Evolutionary conservation across 176 grass and related monocot genomes (phyloP).

Genomic region (Miscanthus lutarioriparius): DNA sequence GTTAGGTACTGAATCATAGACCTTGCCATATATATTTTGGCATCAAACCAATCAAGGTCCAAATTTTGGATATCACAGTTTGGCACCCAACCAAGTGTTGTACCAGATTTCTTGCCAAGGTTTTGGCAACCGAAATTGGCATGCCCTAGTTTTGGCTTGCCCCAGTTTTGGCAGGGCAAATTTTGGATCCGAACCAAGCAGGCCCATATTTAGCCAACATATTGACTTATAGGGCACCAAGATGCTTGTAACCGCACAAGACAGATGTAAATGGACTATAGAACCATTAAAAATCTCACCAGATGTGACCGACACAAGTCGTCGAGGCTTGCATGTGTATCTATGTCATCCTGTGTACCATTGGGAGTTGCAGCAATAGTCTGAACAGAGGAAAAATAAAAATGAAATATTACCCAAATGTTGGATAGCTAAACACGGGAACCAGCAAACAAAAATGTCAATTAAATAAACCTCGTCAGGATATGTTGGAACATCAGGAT

Average conservation of each 20-base stretch:
- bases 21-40: background rate
- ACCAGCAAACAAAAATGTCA: background rate
- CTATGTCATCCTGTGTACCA: slow-evolving; percentile 44
- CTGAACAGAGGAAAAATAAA: slow-evolving; percentile 42
- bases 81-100: too few species aligned
- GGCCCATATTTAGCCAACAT: background rate
- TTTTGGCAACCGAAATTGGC: background rate
- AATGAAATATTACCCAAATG: slow-evolving; percentile 28
- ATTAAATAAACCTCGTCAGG: background rate
- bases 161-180: background rate
- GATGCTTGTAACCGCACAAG: slow-evolving; percentile 12
- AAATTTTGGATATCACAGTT: too few species aligned
- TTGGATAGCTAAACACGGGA: background rate
- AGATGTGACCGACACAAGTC: slow-evolving; percentile 79
- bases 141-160: background rate
- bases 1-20: background rate
- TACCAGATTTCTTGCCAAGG: background rate
- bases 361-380: slow-evolving; percentile 27
- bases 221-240: slow-evolving; percentile 18
- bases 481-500: slow-evolving; percentile 31
- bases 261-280: background rate
- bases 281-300: slow-evolving; percentile 43
- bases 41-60: background rate
- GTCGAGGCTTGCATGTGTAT: slow-evolving; percentile 62
- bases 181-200: too few species aligned